Conservation (phyloP, 1,139 yeast species). For the Candida sojae region DNA sequence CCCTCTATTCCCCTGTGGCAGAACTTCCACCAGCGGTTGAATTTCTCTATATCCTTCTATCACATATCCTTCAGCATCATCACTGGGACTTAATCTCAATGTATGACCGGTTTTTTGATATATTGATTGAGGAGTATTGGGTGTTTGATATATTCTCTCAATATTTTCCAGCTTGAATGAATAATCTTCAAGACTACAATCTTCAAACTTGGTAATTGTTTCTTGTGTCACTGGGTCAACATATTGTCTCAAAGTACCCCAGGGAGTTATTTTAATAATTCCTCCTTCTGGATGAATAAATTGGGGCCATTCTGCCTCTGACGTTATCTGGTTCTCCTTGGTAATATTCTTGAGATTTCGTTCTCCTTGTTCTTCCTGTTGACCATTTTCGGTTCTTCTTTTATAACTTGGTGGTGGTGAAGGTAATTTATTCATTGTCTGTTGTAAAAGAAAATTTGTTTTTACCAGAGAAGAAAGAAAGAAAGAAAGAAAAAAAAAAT, state of each 20-base stretch:
- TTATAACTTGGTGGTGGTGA: conserved; percentile 1
- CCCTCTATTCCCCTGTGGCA: background rate
- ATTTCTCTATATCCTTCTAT: conserved; percentile 36
- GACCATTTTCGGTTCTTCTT: background rate
- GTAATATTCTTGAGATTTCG: conserved; percentile 19
- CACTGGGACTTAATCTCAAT: conserved; percentile 34
- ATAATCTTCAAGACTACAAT: conserved; percentile 41
- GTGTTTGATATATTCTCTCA: conserved; percentile 15
- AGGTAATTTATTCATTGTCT: background rate
- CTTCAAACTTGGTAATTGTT: conserved; percentile 44
- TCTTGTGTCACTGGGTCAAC: conserved; percentile 35
- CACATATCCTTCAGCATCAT: conserved; percentile 44
- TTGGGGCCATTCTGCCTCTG: conserved; percentile 56
- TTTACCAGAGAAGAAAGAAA: too few relatives aligned
- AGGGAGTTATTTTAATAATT: conserved; percentile 61
- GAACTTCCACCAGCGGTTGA: background rate
- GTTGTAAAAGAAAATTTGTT: too few relatives aligned
- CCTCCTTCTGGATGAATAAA: conserved; percentile 70
- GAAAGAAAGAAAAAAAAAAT: too few relatives aligned
- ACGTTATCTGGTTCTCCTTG: conserved; percentile 26
- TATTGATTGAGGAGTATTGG: conserved; percentile 38
- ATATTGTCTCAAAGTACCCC: conserved; percentile 50
- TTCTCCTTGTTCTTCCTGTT: conserved; percentile 23
- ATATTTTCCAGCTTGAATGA: conserved; percentile 22
- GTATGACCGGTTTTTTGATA: conserved; percentile 11